Evolutionary conservation across 495 filamentous ascomycete species (phyloP).

Genomic region (Tuber borchii): DNA sequence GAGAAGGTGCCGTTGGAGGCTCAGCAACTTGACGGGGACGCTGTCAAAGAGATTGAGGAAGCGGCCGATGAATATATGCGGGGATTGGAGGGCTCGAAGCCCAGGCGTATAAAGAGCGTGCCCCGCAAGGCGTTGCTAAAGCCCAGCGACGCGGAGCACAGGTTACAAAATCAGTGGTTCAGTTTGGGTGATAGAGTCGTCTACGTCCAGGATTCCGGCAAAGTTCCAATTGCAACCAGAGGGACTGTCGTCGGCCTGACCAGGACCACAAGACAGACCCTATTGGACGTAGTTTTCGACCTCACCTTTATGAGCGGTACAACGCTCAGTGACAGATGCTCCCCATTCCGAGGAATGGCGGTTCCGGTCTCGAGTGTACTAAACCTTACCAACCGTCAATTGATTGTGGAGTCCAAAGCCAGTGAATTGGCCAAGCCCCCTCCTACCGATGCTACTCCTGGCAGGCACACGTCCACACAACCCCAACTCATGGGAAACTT

Average conservation of each 20-base stretch:
- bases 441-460: conserved; percentile 31
- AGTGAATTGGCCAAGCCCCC: conserved; percentile 48
- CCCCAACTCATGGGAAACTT: conserved; percentile 29
- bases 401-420: conserved; percentile 67
- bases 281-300: conserved; percentile 92
- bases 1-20: conserved; percentile 91
- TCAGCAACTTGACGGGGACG: conserved; percentile 86
- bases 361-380: conserved; percentile 76
- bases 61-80: conserved; percentile 58
- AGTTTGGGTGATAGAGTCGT: conserved; percentile 81
- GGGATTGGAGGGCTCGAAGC: conserved; percentile 44
- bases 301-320: conserved; percentile 93
- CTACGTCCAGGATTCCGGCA: conserved; percentile 86
- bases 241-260: conserved; percentile 92
- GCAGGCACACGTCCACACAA: conserved; percentile 20
- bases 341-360: conserved; percentile 92
- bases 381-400: conserved; percentile 75
- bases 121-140: conserved; percentile 83
- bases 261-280: conserved; percentile 66
- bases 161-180: conserved; percentile 78
- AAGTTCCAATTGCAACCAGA: conserved; percentile 84
- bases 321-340: conserved; percentile 77
- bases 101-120: conserved; percentile 61
- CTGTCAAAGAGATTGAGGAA: conserved; percentile 72
- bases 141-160: conserved; percentile 84